Evolutionary conservation across 225 moss, liverwort and hornwort genomes (phyloP), one percentile per base, ranked within the genome.

Genomic region (Polytrichum formosum): DNA sequence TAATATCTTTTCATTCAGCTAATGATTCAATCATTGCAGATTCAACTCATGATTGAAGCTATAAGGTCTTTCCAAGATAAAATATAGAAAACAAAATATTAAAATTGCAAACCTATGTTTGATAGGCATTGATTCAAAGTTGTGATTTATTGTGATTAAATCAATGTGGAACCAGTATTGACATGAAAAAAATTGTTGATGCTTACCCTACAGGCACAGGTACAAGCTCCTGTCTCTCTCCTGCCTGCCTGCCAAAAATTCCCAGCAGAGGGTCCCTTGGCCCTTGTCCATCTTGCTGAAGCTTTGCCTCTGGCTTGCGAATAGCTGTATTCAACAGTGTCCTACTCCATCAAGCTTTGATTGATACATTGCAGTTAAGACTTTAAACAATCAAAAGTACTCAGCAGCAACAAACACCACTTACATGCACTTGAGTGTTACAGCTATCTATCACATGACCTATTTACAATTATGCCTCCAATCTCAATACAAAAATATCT

Each of bases 191-290:
- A 46, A 13, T 60, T 18, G 28, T 19, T 26, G 61, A 33, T 71
- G 35, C 71, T 71, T 77, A 87, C 87, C 83, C 87, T 4, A 84
- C 78, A 70, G 84, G 67, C 74, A 84, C 78, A 63, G 87, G 87
- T 67, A 84, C 56, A 55, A 84, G 67, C 77, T 87, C 87, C 53
- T 81, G 87, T 71, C 68, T 70, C 35, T 68, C 77, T 67, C 53
- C 69, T 63, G 63, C 62, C 20, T 68, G 30, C 58, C 61, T 67
- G 31, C 77, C 79, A 65, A 77, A 82, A 13, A 26, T 74, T 64
- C 67, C 84, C 46, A 87, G 79, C 63, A 82, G 74, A 68, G 87
- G 79, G 73, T 87, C 87, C n/a, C 28, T 68, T 13, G 79, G 87
- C 56, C 81, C 87, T 70, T 73, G 79, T 71, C 29, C 61, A 28